Percentiles rank a stretch among this genome's conserved stretches.
These are phyloP conservation scores for Alternaria sp. DNA, from an alignment of 2,329 filamentous ascomycete species.

Conservation along the genomic window DNA sequence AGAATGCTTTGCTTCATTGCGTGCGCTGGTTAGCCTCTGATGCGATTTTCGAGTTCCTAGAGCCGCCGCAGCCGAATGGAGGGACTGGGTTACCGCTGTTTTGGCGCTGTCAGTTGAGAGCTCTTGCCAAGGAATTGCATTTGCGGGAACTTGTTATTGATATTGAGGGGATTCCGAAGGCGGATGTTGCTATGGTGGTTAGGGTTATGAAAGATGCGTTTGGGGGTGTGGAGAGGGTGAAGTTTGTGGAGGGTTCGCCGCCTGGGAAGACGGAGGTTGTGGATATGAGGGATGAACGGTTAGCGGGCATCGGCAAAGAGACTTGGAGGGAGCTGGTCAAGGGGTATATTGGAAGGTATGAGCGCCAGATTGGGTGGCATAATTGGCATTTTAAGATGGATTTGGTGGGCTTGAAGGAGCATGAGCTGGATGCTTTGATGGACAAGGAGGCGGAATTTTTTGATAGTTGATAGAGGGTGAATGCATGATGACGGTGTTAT, in stretches of 20 bases:
- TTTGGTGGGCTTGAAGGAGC: constrained; percentile 5
- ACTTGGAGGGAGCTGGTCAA: constrained; percentile 26
- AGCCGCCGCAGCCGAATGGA: constrained; percentile 26
- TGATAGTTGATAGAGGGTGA: constrained; percentile 1
- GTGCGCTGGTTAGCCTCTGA: constrained; percentile 42
- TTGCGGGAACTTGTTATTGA: constrained; percentile 33
- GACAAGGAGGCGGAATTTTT: constrained; percentile 21
- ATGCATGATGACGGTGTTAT: background rate
- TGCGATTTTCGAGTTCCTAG: constrained; percentile 33
- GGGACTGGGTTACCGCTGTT: constrained; percentile 32
- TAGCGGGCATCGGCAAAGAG: constrained; percentile 2
- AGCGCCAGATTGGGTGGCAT: constrained; percentile 4
- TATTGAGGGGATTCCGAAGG: constrained; percentile 19
- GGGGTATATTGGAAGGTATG: constrained; percentile 19
- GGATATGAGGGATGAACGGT: background rate
- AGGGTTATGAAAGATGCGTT: constrained; percentile 25
- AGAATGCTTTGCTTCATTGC: constrained; percentile 32
- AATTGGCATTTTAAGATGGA: constrained; percentile 19
- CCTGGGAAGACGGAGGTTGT: constrained; percentile 3
- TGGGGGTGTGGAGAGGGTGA: constrained; percentile 22
- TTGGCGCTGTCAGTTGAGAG: constrained; percentile 42
- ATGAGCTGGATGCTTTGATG: constrained; percentile 21
- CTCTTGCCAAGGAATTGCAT: constrained; percentile 32
- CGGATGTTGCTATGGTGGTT: constrained; percentile 32
- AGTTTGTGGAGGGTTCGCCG: constrained; percentile 15